phyloP scores from a whole-genome alignment of 2,329 filamentous ascomycete species.

The Myriosclerotinia scirpicola region DNA sequence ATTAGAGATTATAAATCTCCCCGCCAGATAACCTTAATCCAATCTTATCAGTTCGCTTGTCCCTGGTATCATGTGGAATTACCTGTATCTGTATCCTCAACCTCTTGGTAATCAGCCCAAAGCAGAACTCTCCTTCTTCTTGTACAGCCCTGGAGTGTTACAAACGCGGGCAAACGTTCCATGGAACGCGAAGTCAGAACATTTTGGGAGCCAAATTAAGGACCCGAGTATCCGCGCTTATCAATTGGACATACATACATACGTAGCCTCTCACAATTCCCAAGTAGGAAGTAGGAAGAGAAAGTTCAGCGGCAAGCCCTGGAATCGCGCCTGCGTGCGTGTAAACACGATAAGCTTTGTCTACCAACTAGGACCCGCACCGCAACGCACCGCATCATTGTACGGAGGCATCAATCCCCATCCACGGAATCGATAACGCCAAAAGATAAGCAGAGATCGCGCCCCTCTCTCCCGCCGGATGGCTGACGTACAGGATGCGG shows the following conservation, averaged over 20 bases:
- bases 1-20: not conserved
- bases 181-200: conserved; percentile 5
- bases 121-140: not conserved
- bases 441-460: conserved; percentile 7
- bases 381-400: conserved; percentile 1
- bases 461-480: conserved; percentile 17
- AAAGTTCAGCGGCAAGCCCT: not conserved
- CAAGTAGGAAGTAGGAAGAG: not conserved
- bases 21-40: not conserved
- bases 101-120: not conserved
- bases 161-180: not conserved
- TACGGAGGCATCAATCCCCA: conserved; percentile 6
- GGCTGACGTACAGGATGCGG: conserved; percentile 23
- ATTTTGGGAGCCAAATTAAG: too few species aligned
- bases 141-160: not conserved
- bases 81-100: not conserved
- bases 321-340: not conserved
- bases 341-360: conserved; percentile 12
- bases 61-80: not conserved
- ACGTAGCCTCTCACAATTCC: not conserved
- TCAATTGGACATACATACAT: not conserved
- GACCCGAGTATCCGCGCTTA: not conserved
- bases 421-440: conserved; percentile 6
- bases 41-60: too few species aligned
- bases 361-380: not conserved